These are phyloP conservation scores for Abrus precatorius DNA, from an alignment of 306 rosid species.

Conservation along the genomic window DNA sequence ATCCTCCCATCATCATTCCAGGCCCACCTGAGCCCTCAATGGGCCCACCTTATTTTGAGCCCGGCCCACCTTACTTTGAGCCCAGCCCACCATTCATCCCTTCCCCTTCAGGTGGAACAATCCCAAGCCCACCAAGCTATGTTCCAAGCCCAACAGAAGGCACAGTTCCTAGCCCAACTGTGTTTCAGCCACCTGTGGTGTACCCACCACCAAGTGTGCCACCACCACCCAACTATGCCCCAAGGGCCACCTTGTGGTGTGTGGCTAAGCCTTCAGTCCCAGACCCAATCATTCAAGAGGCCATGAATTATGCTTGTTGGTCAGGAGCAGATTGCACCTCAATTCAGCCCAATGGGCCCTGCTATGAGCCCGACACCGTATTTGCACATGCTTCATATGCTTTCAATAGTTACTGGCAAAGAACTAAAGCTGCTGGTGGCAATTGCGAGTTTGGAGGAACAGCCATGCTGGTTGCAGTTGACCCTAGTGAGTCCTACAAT, in stretches of 20 bases:
- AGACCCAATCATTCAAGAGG: conserved; percentile 91
- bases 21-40: conserved; percentile 50
- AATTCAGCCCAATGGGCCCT: conserved; percentile 71
- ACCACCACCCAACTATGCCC: conserved; percentile 60
- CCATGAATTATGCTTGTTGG: conserved; percentile 94
- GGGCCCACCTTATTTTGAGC: conserved; percentile 62
- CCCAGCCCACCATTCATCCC: conserved; percentile 49
- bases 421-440: conserved; percentile 77
- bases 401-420: conserved; percentile 94
- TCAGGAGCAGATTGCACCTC: conserved; percentile 86
- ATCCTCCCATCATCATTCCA: conserved; percentile 55
- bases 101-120: conserved; percentile 56
- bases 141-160: conserved; percentile 67
- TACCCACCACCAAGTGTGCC: conserved; percentile 87
- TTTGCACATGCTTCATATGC: conserved; percentile 91
- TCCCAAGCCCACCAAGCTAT: conserved; percentile 57
- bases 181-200: conserved; percentile 79
- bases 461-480: conserved; percentile 79
- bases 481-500: conserved; percentile 74
- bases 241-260: conserved; percentile 73
- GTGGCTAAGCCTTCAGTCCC: conserved; percentile 98
- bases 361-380: conserved; percentile 74
- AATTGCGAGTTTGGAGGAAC: conserved; percentile 90
- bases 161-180: conserved; percentile 67
- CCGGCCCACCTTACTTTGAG: conserved; percentile 60